phyloP scores from a whole-genome alignment of 352 stramenopile species.

The Pythium dissotocum region DNA sequence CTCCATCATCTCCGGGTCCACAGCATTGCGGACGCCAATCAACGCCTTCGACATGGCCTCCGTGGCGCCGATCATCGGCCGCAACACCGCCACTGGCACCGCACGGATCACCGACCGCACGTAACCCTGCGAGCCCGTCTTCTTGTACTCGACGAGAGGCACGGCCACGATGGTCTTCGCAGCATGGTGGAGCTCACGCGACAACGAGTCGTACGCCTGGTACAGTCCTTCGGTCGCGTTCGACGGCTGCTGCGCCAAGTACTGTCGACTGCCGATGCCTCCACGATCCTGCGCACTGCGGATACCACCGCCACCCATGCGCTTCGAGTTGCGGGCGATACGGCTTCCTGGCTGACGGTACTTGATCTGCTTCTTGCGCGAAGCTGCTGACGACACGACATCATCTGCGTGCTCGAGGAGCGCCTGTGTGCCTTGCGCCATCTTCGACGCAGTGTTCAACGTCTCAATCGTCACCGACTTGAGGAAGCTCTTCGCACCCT shows the following conservation, averaged over 20 bases:
- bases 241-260: conserved; percentile 77
- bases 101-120: conserved; percentile 88
- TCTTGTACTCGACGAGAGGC: conserved; percentile 90
- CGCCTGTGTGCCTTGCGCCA: conserved; percentile 81
- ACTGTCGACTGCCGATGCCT: conserved; percentile 80
- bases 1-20: conserved; percentile 88
- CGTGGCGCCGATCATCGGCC: conserved; percentile 86
- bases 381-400: conserved; percentile 67
- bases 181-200: conserved; percentile 78
- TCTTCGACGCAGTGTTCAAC: conserved; percentile 81
- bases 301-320: conserved; percentile 77
- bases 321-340: conserved; percentile 78
- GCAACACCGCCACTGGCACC: conserved; percentile 80
- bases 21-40: conserved; percentile 84
- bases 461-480: conserved; percentile 90
- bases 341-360: conserved; percentile 78
- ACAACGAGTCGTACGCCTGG: conserved; percentile 85
- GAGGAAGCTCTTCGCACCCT: conserved; percentile 85
- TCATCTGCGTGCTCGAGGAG: conserved; percentile 84
- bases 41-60: conserved; percentile 86
- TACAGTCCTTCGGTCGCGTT: conserved; percentile 80
- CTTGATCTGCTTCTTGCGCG: conserved; percentile 73
- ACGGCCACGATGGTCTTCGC: conserved; percentile 89
- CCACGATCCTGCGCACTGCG: conserved; percentile 68
- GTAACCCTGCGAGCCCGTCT: conserved; percentile 87